Evolutionary conservation across 768 basidiomycete species (phyloP).

Genomic region (Rhodocollybia butyracea): DNA sequence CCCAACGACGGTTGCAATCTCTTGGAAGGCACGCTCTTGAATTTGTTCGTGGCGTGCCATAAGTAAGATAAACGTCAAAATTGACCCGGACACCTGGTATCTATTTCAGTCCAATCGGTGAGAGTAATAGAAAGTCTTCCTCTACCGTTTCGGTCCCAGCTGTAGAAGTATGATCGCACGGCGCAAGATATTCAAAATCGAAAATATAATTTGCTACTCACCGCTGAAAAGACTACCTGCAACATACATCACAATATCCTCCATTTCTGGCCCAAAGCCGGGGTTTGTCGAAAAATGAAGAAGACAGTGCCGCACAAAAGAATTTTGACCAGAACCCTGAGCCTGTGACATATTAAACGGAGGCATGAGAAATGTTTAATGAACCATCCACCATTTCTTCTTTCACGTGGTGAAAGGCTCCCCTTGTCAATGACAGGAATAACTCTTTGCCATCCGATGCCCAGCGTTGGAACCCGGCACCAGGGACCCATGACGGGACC

Average conservation of each 20-base stretch:
- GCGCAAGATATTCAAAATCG: background rate
- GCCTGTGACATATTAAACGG: background rate
- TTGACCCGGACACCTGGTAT: slow-evolving; percentile 12
- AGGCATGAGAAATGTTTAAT: background rate
- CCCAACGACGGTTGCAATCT: slow-evolving; percentile 19
- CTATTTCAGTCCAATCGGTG: background rate
- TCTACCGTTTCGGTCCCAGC: background rate
- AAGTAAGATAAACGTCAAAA: slow-evolving; percentile 19
- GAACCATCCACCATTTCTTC: background rate
- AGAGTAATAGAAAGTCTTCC: background rate
- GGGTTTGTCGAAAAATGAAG: background rate
- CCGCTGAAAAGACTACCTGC: slow-evolving; percentile 24
- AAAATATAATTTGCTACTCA: slow-evolving; percentile 1
- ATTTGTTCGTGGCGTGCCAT: slow-evolving; percentile 20
- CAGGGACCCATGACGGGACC: slow-evolving; percentile 25
- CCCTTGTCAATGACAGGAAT: background rate
- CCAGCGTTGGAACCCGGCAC: slow-evolving; percentile 21
- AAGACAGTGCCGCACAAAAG: slow-evolving; percentile 1
- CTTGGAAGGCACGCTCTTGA: slow-evolving; percentile 18
- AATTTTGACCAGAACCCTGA: background rate
- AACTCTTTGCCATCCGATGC: slow-evolving; percentile 11
- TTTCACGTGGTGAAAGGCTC: slow-evolving; percentile 2
- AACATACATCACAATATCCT: slow-evolving; percentile 23
- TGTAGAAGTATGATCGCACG: background rate
- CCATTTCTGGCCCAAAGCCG: slow-evolving; percentile 14